A percentile compares a stretch with the other conserved stretches of the same genome.
phyloP scores from a whole-genome alignment of 2,329 filamentous ascomycete species.

The Pezicula neosporulosa region DNA sequence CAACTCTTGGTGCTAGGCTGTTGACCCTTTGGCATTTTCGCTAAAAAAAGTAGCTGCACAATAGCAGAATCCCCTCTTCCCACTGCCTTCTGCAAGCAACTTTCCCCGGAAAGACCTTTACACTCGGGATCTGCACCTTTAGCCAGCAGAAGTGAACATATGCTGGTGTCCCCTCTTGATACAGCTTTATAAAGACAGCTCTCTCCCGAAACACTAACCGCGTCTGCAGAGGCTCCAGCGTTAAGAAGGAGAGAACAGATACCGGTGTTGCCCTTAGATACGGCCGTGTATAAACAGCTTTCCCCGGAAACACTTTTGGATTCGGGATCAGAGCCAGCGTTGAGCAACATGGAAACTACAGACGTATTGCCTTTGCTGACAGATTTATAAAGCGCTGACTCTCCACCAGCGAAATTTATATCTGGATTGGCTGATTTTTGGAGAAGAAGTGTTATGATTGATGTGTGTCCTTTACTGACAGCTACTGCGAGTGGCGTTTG shows the following conservation, averaged over 20 bases:
- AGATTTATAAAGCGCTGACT: conserved; percentile 7
- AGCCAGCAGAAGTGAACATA: neutral
- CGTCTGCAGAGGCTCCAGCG: neutral
- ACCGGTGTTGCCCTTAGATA: neutral
- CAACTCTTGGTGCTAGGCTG: too few species aligned
- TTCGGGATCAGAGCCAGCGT: conserved; percentile 7
- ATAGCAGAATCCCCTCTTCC: too few species aligned
- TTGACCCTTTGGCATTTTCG: neutral
- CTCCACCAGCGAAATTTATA: conserved; percentile 2
- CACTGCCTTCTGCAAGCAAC: too few species aligned
- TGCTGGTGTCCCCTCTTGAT: neutral
- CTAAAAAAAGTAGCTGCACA: neutral
- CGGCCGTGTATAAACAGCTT: neutral
- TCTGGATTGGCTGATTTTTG: conserved; percentile 8
- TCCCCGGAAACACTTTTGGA: conserved; percentile 4
- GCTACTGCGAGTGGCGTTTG: conserved; percentile 11
- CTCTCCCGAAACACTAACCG: neutral
- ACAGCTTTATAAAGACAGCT: neutral
- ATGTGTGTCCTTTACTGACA: conserved; percentile 4
- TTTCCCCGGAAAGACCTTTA: neutral
- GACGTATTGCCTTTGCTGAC: conserved; percentile 4
- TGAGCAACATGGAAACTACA: conserved; percentile 7
- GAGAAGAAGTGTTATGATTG: conserved; percentile 6
- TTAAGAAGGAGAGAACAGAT: neutral
- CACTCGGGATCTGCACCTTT: neutral